A percentile compares a stretch with the other conserved stretches of the same genome.
phyloP scores from a whole-genome alignment of 805 yeast genomes.

The Saccharomycopsis fermentans region DNA sequence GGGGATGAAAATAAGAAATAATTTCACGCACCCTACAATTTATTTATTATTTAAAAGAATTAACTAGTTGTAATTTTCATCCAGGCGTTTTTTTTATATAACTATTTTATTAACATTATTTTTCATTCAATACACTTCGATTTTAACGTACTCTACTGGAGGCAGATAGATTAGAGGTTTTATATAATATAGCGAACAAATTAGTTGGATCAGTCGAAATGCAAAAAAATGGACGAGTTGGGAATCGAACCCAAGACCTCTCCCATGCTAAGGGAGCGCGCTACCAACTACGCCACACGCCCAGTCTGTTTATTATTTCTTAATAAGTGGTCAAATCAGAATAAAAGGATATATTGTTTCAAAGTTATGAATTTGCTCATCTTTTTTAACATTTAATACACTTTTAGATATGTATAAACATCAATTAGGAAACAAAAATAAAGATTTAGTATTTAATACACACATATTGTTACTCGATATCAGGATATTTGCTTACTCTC shows the following conservation, averaged over 20 bases:
- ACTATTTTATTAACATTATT: not conserved
- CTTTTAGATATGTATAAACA: too few relatives aligned
- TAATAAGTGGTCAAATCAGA: too few relatives aligned
- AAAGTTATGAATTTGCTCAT: too few relatives aligned
- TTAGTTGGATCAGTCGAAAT: too few relatives aligned
- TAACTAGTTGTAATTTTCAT: not conserved
- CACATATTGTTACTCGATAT: too few relatives aligned
- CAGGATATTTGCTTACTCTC: too few relatives aligned
- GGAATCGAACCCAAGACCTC: slow-evolving; percentile 20
- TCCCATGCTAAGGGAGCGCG: slow-evolving; percentile 34
- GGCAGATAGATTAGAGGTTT: not conserved
- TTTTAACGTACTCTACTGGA: not conserved
- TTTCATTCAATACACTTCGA: not conserved
- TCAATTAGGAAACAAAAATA: too few relatives aligned
- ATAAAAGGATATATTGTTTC: too few relatives aligned
- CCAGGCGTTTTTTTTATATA: not conserved
- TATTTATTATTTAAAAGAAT: too few relatives aligned
- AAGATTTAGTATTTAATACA: too few relatives aligned
- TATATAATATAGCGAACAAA: not conserved
- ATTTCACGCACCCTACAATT: not conserved
- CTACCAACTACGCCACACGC: slow-evolving; percentile 82
- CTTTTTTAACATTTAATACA: too few relatives aligned
- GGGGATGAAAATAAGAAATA: not conserved
- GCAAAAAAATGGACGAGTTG: slow-evolving; percentile 6
- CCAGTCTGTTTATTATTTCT: slow-evolving; percentile 25